Base-by-base conservation (phyloP, 2,329 filamentous ascomycete genomes). In the Stagonosporopsis cucurbitacearum region DNA sequence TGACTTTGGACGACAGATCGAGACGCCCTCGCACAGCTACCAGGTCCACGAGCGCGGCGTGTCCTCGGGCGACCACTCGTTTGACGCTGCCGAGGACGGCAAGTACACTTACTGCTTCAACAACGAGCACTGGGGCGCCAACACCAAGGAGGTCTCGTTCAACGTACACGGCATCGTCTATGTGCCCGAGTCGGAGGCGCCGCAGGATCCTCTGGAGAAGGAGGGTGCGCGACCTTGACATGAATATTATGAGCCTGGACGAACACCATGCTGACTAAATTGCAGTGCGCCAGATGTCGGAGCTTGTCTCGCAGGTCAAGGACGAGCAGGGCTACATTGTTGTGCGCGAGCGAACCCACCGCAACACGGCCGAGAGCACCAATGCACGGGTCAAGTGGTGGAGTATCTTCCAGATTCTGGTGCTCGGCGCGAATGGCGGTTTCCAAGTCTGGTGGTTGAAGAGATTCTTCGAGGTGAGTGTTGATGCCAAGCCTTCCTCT, bases 371-470 rank as follows among this genome's bases (percentile, higher is more conserved):
- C 63, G 95, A 99, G 82, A 97, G 93, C 84, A 99, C 95, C 71
- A 99, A 99, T 79, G 86, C 87, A 67, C 86, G 95, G 65, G 95
- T 99, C 76, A 99, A 99, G 83, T 99, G 95, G 95, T 99, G 95
- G 95, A 97, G 95, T 78, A 85, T 98, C 69, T 98, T 98, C 79
- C 93, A 99, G 79, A 87, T 99, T 63, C 85, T 87, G 53, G 88
- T 98, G 46, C 85, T 99, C 61, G 83, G 96, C 64, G 92, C 90
- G 70, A 92, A 98, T 82, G 95, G 92, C 58, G 82, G 97, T 65
- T 99, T 99, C 83, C 95, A 99, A 82, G 94, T 99, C 64, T 99
- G 95, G 94, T 99, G 95, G 93, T 79, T 99, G 76, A 95, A 96
- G 81, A 87, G 95, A 74, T 99, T 99, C 85, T 97, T 97, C 74